Base-by-base conservation (phyloP, 352 stramenopile species). In the Globisporangium solare region DNA sequence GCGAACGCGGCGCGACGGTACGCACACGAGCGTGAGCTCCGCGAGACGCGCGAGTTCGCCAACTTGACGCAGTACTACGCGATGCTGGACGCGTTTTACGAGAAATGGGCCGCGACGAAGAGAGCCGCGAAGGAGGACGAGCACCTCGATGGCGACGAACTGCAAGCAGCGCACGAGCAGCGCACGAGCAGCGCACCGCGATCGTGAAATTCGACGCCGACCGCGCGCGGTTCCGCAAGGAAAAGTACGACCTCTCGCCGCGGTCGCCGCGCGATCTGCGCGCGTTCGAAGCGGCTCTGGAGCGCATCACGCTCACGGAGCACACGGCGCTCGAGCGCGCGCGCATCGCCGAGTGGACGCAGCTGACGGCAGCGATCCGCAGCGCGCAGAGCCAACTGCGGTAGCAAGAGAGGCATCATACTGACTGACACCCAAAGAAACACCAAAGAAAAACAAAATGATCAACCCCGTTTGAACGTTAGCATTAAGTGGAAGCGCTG, bases 21-120 rank as follows among this genome's bases (percentile, higher is more conserved):
- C 14, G 43, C 58, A 22, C 74, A 76, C 20, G 77, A 90, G 47
- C 61, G 60, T 15, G 35, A 56, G 31, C 87, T 82, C 54, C 54
- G 84, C 5, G 52, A 79, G 47, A 53, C 79, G 43, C 52, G 69
- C 35, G 75, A 86, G 35, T 49, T 70, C 11, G 49, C 62, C 8
- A 86, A 90, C 31, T 55, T 88, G 22, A 64, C 66, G 18, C 61
- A 79, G 39, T 88, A 90, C 54, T 90, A 85, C 54, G 24, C 51
- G 8, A 49, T 87, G 6, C 53, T 90, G 31, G 77, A 90, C 56
- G 72, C 80, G 14, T 88, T 82, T 49, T 87, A 85, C 56, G 75
- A 88, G 20, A 64, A 79, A 45, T 90, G 80, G 77, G 67, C 77
- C 0, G 49, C 64, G 13, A 61, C 58, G 18, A 79, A 79, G 48